Conservation (phyloP, 2,329 filamentous ascomycete genomes). For the Orbilia ellipsospora region DNA sequence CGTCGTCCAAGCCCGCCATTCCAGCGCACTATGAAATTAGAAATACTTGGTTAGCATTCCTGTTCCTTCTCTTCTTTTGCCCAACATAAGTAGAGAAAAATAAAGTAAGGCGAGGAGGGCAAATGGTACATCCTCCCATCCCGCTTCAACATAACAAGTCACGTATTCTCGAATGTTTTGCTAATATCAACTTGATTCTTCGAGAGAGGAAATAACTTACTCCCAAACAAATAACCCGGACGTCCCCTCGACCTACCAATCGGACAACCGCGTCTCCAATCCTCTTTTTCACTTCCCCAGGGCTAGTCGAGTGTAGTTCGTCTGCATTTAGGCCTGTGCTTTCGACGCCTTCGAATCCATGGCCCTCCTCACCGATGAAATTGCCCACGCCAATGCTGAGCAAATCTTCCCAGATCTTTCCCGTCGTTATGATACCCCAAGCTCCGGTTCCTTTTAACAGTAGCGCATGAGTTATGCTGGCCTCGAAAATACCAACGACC, state of each 20-base stretch:
- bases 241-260: slow-evolving; percentile 66
- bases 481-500: slow-evolving; percentile 88
- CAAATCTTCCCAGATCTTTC: slow-evolving; percentile 81
- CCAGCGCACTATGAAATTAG: slow-evolving; percentile 73
- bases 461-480: slow-evolving; percentile 75
- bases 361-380: slow-evolving; percentile 70
- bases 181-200: too few relatives aligned
- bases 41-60: slow-evolving; percentile 26
- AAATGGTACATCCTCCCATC: too few relatives aligned
- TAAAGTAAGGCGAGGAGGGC: too few relatives aligned
- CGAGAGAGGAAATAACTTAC: slow-evolving; percentile 32
- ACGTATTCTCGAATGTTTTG: too few relatives aligned
- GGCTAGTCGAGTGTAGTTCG: slow-evolving; percentile 78
- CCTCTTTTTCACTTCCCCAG: slow-evolving; percentile 72
- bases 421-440: slow-evolving; percentile 92
- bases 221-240: slow-evolving; percentile 80
- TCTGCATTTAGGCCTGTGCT: slow-evolving; percentile 83
- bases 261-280: slow-evolving; percentile 77
- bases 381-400: slow-evolving; percentile 73
- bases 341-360: slow-evolving; percentile 78
- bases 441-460: slow-evolving; percentile 65
- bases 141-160: too few relatives aligned
- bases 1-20: slow-evolving; percentile 85
- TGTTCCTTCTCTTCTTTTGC: neutral
- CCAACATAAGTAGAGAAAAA: neutral